phyloP scores from a whole-genome alignment of 148 eudicot genomes.

The Rhododendron henanense region DNA sequence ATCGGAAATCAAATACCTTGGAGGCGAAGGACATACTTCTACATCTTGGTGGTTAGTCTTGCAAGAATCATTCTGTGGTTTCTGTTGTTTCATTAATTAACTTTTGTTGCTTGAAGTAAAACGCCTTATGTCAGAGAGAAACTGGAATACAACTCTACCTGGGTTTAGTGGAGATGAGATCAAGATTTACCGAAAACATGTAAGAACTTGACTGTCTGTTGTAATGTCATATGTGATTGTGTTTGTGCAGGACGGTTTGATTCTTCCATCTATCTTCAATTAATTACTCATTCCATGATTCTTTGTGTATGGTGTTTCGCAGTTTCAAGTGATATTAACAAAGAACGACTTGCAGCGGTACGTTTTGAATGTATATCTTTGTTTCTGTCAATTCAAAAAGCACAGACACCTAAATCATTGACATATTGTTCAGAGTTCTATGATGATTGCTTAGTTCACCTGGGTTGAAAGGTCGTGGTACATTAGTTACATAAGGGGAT shows the following conservation, averaged over 20 bases:
- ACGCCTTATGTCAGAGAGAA: conserved; percentile 53
- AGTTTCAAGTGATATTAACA: conserved; percentile 66
- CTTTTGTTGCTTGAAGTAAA: conserved; percentile 1
- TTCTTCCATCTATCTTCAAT: neutral
- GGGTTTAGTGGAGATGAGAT: conserved; percentile 88
- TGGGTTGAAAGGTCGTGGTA: neutral
- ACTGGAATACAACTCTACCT: conserved; percentile 89
- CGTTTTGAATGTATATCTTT: conserved; percentile 4
- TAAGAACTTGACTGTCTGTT: conserved; percentile 24
- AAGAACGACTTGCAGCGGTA: conserved; percentile 76
- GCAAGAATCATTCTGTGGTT: conserved; percentile 7
- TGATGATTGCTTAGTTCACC: neutral
- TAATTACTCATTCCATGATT: neutral
- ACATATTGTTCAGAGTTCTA: too few relatives aligned
- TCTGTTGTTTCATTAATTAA: neutral
- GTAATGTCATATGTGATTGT: neutral
- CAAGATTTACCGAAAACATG: conserved; percentile 66
- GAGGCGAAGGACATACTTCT: conserved; percentile 93
- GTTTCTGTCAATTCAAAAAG: neutral
- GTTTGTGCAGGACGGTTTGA: neutral
- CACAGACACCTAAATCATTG: neutral
- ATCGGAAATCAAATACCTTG: conserved; percentile 78
- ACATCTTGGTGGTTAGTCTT: conserved; percentile 88
- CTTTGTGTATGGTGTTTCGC: conserved; percentile 20
- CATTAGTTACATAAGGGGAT: neutral